Base-by-base conservation (phyloP, 163 green algal genomes). In the Chlorella variabilis region DNA sequence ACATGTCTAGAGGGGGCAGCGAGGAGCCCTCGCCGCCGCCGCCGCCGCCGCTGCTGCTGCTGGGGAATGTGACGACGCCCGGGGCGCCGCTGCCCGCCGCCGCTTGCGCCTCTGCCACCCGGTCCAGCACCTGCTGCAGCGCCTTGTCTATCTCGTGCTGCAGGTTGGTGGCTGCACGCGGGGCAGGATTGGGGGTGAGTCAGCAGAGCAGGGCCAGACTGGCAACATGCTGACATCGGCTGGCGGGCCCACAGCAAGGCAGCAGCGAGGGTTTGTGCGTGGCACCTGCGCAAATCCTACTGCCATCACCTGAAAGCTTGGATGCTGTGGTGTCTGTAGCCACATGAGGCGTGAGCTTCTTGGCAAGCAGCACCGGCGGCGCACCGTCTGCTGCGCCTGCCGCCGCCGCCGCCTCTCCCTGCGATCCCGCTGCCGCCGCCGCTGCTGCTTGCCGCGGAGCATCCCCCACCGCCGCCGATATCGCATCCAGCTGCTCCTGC, bases 101-200 rank as follows among this genome's bases (percentile, higher is more conserved):
- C 17, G 71, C 69, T 74, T 93, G 90, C 25, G 85, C 85, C n/a
- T 66, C 59, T 4, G 39, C 48, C 38, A 90, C 77, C 17, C 59
- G 15, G 33, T 78, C 73, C 33, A 93, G 66, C 18, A 93, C 81
- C 20, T 75, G 86, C 89, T 98, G 94, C 18, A 91, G 82, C 33
- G 90, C 93, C 25, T 74, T 65, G 84, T 98, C 95, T 8, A 98
- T 91, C 23, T 98, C 94, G 71, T 96, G 85, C 75, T 98, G 87
- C 41, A 94, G 77, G 78, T 98, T 98, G 49, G 95, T 98, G 39
- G 90, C 89, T 76, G 84, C 78, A 83, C 25, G 38, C 11, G 15
- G 45, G 45, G 81, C 29, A 56, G 39, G 7, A 54, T 11, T 54
- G 11, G 51, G 7, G 48, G 23, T 23, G 39, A 4, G 34, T 70